Base-by-base conservation (phyloP, 805 yeast species). In the Saccharomycopsis fermentans region DNA sequence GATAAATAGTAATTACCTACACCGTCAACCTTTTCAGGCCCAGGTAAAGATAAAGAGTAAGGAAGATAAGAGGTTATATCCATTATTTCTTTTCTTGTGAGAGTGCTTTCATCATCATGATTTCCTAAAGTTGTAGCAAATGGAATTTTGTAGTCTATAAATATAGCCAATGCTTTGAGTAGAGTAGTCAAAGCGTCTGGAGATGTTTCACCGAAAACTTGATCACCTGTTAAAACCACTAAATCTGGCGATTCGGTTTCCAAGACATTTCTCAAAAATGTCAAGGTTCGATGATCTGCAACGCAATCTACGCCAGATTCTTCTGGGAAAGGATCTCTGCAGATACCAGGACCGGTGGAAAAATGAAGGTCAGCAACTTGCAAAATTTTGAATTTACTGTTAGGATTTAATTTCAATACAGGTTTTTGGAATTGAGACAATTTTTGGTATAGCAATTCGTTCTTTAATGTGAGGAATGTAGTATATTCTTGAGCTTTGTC, bases 291-390 rank as follows among this genome's bases (percentile, higher is more conserved):
- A 1, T 79, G 78, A 68, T 90, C 99, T 0, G 98, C 98, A 60
- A 78, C 71, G 67, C 98, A 94, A 12, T 71, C 73, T 5, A 72
- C 73, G 2, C 70, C 71, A 9, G 72, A 65, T 16, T 68, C 70
- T 19, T 75, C 74, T 1, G 94, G 92, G 47, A 68, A 80, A 12
- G 87, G 84, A 67, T 91, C 95, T 56, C 86, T 74, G 66, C 98
- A 94, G 54, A 70, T 69, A 14, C 97, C 97, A 57, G 74, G 77
- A 5, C 90, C 91, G 0, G 96, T 86, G n/a, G 94, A 79, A 68
- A 87, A 84, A 71, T 94, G 99, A 58, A 92, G 73, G 69, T 94
- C 98, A 0, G 97, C 96, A 4, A 92, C 81, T 70, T 94, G 99
- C 11, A 90, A 71, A 48, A 94, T 84, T 69, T 87, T 92, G 71